Base-by-base conservation (phyloP, 2,329 filamentous ascomycete genomes). In the Dactylonectria macrodidyma region DNA sequence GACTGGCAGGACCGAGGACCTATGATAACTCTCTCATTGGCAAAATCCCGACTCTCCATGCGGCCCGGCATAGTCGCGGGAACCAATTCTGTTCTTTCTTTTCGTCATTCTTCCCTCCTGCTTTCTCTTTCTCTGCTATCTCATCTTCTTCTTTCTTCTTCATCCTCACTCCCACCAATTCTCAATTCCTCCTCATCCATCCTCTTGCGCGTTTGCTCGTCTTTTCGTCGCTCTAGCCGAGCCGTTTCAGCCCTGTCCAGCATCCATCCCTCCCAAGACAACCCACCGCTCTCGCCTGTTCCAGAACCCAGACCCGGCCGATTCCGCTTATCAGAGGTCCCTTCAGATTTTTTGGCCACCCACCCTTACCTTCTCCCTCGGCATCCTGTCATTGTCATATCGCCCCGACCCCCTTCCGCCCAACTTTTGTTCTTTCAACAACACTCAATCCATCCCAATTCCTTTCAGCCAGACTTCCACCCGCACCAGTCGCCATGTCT, bases 401-500 rank as follows among this genome's bases (percentile, higher is more conserved):
- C 54, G 52, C 62, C 66, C 64, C 36, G 44, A 59, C 63, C 48
- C 51, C 52, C 34, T 62, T 62, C 52, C 47, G 50, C 4, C 52
- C 57, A 38, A 59, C 61, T 41, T 58, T 57, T 61, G 56, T 59
- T 59, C 52, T 58, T 46, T 48, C 51, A 30, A 38, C 48, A 66
- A 64, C 55, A 54, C 38, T 47, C 60, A 55, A 62, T 62, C 44
- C 54, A 30, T 26, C 41, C 34, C 62, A 54, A 61, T 55, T 64
- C 54, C 41, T 22, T 22, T 33, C 50, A 46, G 46, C 26, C 41
- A 54, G 62, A 48, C 11, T 46, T 52, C 63, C 70, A 65, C 65
- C 59, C 51, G 66, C 34, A 30, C 47, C 57, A 59, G 62, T 36
- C 71, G 76, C 60, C 67, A 91, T 92, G 90, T 92, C 90, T 41